These are phyloP conservation scores for Mycosphaerelloides madeirae DNA, from an alignment of 2,329 filamentous ascomycete genomes.

Conservation along the genomic window DNA sequence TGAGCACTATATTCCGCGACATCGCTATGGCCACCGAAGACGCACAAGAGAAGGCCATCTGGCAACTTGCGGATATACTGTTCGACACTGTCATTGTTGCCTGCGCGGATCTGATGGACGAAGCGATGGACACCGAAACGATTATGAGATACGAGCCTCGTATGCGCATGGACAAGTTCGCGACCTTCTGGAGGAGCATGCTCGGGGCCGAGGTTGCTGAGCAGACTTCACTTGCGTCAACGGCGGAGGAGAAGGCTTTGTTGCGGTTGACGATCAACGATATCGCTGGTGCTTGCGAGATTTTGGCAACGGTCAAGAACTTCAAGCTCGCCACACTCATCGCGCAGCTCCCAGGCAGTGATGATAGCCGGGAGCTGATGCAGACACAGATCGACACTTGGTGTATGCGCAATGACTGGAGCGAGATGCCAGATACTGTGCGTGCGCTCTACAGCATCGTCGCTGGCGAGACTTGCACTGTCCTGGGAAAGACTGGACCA, in stretches of 20 bases:
- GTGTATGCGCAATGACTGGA: constrained; percentile 75
- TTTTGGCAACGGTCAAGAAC: constrained; percentile 69
- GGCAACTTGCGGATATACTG: constrained; percentile 80
- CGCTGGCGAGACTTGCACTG: constrained; percentile 79
- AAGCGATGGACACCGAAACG: constrained; percentile 41
- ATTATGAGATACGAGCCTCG: constrained; percentile 36
- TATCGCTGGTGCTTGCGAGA: constrained; percentile 75
- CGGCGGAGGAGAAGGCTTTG: constrained; percentile 77
- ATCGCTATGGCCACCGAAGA: constrained; percentile 34
- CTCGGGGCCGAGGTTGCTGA: constrained; percentile 37
- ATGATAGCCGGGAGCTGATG: constrained; percentile 67
- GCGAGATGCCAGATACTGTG: constrained; percentile 79
- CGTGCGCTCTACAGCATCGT: constrained; percentile 86
- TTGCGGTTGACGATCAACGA: constrained; percentile 73
- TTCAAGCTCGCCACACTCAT: constrained; percentile 81
- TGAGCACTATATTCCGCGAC: constrained; percentile 46
- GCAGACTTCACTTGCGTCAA: constrained; percentile 54
- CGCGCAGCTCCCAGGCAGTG: constrained; percentile 72
- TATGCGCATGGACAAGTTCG: constrained; percentile 57
- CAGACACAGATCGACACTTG: constrained; percentile 75
- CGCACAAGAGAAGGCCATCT: constrained; percentile 67
- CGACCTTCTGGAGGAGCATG: constrained; percentile 56
- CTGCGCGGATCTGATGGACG: constrained; percentile 20
- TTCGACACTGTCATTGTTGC: constrained; percentile 62
- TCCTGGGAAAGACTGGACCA: constrained; percentile 70